phyloP scores from a whole-genome alignment of 345 rosid species.

The Dipteronia sinensis region DNA sequence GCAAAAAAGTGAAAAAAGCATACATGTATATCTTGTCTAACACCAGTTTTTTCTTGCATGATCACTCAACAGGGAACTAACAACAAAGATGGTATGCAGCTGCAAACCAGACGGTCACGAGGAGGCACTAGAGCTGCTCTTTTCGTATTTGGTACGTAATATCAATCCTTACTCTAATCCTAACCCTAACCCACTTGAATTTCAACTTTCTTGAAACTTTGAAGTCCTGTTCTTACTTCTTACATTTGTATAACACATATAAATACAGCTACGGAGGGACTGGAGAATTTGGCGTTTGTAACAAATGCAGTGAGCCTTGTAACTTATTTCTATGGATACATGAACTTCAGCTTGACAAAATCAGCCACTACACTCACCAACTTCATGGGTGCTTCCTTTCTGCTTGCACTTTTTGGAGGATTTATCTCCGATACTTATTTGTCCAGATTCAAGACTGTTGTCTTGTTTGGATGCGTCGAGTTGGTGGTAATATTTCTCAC shows the following conservation, averaged over 20 bases:
- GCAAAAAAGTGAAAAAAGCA: too few species aligned
- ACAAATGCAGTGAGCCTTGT: constrained; percentile 51
- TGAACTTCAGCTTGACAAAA: constrained; percentile 66
- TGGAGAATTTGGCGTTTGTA: constrained; percentile 65
- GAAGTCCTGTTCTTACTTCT: not conserved
- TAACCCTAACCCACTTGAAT: not conserved
- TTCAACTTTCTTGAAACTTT: not conserved
- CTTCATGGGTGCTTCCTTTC: constrained; percentile 57
- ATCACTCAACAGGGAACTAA: constrained; percentile 30
- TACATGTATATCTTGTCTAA: not conserved
- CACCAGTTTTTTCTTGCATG: not conserved
- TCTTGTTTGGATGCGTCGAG: constrained; percentile 56
- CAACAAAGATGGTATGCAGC: constrained; percentile 32
- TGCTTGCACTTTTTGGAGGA: constrained; percentile 62
- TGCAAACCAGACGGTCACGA: constrained; percentile 21
- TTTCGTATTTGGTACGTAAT: constrained; percentile 48
- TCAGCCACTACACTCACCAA: constrained; percentile 70
- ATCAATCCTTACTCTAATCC: not conserved
- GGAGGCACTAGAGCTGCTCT: constrained; percentile 55
- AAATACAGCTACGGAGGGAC: constrained; percentile 52
- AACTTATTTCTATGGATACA: constrained; percentile 55
- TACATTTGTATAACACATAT: too few species aligned
- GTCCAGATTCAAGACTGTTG: constrained; percentile 60
- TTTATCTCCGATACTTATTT: constrained; percentile 65
- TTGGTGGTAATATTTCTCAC: constrained; percentile 50